Evolutionary conservation across 306 rosid genomes (phyloP), one percentile per base, ranked within the genome.

Genomic region (Acacia crassicarpa): DNA sequence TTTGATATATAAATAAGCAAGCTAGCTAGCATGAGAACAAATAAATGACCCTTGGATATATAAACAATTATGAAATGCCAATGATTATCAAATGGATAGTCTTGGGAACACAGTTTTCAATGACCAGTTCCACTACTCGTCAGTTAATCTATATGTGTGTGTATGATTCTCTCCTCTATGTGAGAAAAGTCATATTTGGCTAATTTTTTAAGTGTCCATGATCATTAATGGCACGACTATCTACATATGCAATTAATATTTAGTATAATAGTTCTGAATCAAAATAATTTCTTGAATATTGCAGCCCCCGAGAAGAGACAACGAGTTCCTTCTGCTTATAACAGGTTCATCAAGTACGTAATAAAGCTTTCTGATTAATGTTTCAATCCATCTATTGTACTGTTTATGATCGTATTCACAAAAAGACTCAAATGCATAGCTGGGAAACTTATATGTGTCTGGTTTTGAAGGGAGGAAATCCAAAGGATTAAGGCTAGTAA

Each of bases 231-330:
- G 20, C n/a, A 19, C 69, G 23, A 61, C 33, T 82, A 38, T 68
- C 16, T n/a, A n/a, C n/a, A 30, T 14, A 46, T 23, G 59, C 3
- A 69, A 3, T 22, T 8, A 20, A 41, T 4, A 4, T 23, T 76
- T 8, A 74, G 27, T 45, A 62, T 5, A 33, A 54, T 38, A 25
- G 32, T 63, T 51, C 41, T 54, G 61, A 83, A 75, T 58, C 67
- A 74, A 59, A 48, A 54, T 14, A 46, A 46, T 67, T 44, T 84
- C 63, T 4, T 85, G 41, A 65, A 82, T 49, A 63, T 81, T 30
- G 81, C 97, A 95, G 99, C 99, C 54, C 99, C 98, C 3, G 99
- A 95, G 92, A 95, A 95, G 88, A 92, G 97, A 84, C 99, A 93
- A 48, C 93, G 99, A 32, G 96, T 95, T 86, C 99, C 99, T 71